Evolutionary conservation across 1,284 basidiomycete species (phyloP).

Genomic region (Ustilago crameri): DNA sequence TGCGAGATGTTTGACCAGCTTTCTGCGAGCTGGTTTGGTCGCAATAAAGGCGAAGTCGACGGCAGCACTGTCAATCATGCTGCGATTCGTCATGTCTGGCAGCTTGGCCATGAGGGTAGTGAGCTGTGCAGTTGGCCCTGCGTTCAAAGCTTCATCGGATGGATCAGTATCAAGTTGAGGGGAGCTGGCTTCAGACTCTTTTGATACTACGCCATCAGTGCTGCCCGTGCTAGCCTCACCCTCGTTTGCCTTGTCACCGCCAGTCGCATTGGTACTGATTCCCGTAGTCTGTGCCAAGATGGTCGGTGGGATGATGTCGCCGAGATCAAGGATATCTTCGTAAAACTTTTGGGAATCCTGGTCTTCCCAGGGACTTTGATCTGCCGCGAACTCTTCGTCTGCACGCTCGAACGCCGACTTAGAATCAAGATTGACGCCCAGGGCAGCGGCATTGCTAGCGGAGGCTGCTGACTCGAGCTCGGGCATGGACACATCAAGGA

Average conservation of each 20-base stretch:
- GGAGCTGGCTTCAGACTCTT: conserved; percentile 22
- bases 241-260: conserved; percentile 73
- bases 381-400: conserved; percentile 70
- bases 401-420: conserved; percentile 68
- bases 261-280: conserved; percentile 31
- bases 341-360: conserved; percentile 95
- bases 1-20: conserved; percentile 78
- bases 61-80: conserved; percentile 90
- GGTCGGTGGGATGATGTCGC: conserved; percentile 87
- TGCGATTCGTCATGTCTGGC: conserved; percentile 91
- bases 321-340: conserved; percentile 90
- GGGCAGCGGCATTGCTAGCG: conserved; percentile 69
- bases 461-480: conserved; percentile 78
- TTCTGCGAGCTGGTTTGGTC: conserved; percentile 90
- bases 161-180: conserved; percentile 29
- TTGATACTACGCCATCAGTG: not conserved
- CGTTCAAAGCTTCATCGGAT: conserved; percentile 65
- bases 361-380: conserved; percentile 88
- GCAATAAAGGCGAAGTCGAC: conserved; percentile 96
- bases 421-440: conserved; percentile 70
- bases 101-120: conserved; percentile 91
- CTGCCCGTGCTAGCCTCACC: not conserved
- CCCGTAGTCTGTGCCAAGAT: conserved; percentile 75
- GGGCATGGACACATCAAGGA: conserved; percentile 84
- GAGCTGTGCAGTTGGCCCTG: conserved; percentile 91